A percentile compares a stretch with the other conserved stretches of the same genome.
phyloP scores from a whole-genome alignment of 768 basidiomycete genomes.

The Collybia nuda region DNA sequence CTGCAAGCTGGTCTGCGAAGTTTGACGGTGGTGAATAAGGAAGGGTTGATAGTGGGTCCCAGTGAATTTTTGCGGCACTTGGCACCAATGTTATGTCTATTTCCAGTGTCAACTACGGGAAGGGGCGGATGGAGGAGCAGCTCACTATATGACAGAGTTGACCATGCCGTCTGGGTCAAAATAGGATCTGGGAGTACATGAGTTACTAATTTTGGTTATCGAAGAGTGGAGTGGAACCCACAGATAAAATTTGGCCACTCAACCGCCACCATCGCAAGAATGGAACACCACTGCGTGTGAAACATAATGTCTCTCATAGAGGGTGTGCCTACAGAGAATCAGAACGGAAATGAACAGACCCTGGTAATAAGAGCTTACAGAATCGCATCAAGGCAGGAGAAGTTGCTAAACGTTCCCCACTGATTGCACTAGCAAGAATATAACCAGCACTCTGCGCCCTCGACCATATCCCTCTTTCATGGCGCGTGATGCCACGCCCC shows the following conservation, averaged over 20 bases:
- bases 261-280: constrained; percentile 90
- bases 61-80: constrained; percentile 48
- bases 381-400: constrained; percentile 88
- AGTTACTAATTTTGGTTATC: not conserved
- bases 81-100: constrained; percentile 75
- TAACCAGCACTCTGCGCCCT: constrained; percentile 83
- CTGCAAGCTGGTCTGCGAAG: constrained; percentile 72
- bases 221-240: constrained; percentile 36
- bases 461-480: constrained; percentile 63
- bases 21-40: constrained; percentile 64
- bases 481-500: constrained; percentile 66
- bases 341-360: constrained; percentile 1
- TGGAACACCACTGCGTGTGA: constrained; percentile 91
- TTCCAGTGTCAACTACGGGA: constrained; percentile 2
- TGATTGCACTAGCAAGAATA: constrained; percentile 88
- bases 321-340: constrained; percentile 68
- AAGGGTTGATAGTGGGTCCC: constrained; percentile 63
- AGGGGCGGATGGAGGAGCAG: constrained; percentile 8
- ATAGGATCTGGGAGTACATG: constrained; percentile 69
- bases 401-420: constrained; percentile 84
- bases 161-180: constrained; percentile 86
- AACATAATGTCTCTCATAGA: constrained; percentile 90
- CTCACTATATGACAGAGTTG: constrained; percentile 73
- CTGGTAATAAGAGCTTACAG: constrained; percentile 48
- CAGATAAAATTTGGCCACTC: constrained; percentile 94